These are phyloP conservation scores for Bryum argenteum DNA, from an alignment of 225 moss, liverwort and hornwort species.

Conservation along the genomic window DNA sequence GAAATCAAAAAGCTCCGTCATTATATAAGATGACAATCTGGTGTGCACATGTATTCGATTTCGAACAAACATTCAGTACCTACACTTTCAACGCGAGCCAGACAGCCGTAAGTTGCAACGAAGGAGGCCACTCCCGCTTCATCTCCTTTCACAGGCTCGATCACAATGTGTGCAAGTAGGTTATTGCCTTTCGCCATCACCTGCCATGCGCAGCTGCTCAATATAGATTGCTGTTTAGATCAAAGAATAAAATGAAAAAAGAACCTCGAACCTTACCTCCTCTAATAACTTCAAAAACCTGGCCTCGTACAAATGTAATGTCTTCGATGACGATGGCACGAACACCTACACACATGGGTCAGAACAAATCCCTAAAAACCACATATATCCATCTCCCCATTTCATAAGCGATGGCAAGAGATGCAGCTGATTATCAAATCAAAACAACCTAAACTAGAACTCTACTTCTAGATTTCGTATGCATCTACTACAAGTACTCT, in stretches of 20 bases:
- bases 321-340: slow-evolving; percentile 87
- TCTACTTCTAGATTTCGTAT: no score
- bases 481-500: no score
- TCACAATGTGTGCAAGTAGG: slow-evolving; percentile 89
- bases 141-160: slow-evolving; percentile 86
- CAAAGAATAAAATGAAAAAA: background rate
- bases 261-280: slow-evolving; percentile 56
- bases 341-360: slow-evolving; percentile 67
- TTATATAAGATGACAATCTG: background rate
- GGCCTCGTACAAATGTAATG: slow-evolving; percentile 89
- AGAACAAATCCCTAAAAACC: background rate
- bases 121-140: slow-evolving; percentile 84
- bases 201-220: slow-evolving; percentile 43
- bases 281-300: slow-evolving; percentile 87
- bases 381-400: no score
- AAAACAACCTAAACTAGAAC: no score
- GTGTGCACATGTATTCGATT: background rate
- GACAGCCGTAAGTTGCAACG: slow-evolving; percentile 88
- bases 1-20: slow-evolving; percentile 31
- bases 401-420: no score
- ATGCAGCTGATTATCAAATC: no score
- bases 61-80: slow-evolving; percentile 21
- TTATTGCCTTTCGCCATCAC: slow-evolving; percentile 81
- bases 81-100: slow-evolving; percentile 94
- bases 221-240: slow-evolving; percentile 7